phyloP scores from a whole-genome alignment of 495 filamentous ascomycete genomes.

The Cladorrhinum samala region DNA sequence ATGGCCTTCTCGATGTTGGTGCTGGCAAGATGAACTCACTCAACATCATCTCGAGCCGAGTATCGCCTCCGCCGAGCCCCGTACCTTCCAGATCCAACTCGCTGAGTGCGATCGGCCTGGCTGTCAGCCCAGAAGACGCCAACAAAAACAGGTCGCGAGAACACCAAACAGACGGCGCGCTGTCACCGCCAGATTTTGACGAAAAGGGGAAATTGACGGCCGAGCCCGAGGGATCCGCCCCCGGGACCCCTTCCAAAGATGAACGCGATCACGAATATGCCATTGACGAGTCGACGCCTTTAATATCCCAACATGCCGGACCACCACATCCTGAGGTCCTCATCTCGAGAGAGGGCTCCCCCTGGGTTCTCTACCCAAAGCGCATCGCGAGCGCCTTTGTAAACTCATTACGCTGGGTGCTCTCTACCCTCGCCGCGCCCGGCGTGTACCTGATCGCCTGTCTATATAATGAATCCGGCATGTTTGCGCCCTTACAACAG shows the following conservation, averaged over 20 bases:
- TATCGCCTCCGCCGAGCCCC: constrained; percentile 53
- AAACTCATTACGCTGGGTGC: constrained; percentile 63
- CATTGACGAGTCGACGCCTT: constrained; percentile 60
- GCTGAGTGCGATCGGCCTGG: constrained; percentile 48
- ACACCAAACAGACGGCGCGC: constrained; percentile 28
- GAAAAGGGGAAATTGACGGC: constrained; percentile 27
- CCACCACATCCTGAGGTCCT: constrained; percentile 18
- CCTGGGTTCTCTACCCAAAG: constrained; percentile 52
- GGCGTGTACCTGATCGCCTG: constrained; percentile 73
- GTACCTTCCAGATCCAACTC: constrained; percentile 61
- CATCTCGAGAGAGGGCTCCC: constrained; percentile 28
- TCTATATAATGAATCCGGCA: constrained; percentile 72
- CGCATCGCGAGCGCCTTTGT: constrained; percentile 52
- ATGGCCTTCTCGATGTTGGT: constrained; percentile 30
- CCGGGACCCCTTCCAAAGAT: constrained; percentile 7
- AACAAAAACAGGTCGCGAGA: constrained; percentile 12
- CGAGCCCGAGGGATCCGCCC: constrained; percentile 24
- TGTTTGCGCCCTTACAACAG: constrained; percentile 65
- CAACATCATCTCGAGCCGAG: constrained; percentile 86
- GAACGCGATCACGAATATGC: constrained; percentile 19
- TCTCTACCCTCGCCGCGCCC: constrained; percentile 72
- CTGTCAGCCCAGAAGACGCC: constrained; percentile 39
- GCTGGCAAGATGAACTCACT: constrained; percentile 94
- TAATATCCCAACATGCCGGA: constrained; percentile 39
- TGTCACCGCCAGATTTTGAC: constrained; percentile 24